phyloP scores from a whole-genome alignment of 257 asterid species.

The Lantana camara region DNA sequence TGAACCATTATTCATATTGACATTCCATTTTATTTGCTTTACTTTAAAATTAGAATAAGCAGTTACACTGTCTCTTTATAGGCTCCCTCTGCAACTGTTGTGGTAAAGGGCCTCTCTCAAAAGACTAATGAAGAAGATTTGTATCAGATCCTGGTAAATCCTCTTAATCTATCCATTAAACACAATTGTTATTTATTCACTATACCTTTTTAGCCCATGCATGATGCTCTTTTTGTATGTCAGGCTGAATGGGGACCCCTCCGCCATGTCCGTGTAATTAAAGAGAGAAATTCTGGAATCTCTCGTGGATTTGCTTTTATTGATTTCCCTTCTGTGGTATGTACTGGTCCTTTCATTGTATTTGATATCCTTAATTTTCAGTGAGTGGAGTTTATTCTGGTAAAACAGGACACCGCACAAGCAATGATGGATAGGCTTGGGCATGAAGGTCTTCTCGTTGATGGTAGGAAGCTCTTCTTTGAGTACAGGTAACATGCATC shows the following conservation, averaged over 20 bases:
- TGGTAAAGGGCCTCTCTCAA: conserved; percentile 95
- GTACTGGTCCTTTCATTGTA: conserved; percentile 26
- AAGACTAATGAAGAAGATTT: conserved; percentile 97
- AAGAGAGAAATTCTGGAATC: conserved; percentile 86
- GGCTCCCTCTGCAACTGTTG: conserved; percentile 97
- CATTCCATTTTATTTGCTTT: conserved; percentile 24
- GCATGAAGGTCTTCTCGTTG: conserved; percentile 87
- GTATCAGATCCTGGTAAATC: conserved; percentile 82
- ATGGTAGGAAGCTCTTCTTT: conserved; percentile 87
- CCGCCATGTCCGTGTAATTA: conserved; percentile 95
- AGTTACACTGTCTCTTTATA: conserved; percentile 34
- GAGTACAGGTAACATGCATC: conserved; percentile 73
- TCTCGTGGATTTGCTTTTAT: conserved; percentile 99
- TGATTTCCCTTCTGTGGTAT: conserved; percentile 95
- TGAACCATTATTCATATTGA: conserved; percentile 19
- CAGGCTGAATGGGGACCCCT: conserved; percentile 99
- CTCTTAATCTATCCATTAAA: conserved; percentile 1
- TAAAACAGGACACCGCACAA: conserved; percentile 80
- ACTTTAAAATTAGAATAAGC: conserved; percentile 26
- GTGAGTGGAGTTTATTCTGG: conserved; percentile 19
- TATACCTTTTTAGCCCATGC: background rate
- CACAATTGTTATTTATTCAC: too few relatives aligned
- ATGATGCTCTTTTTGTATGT: conserved; percentile 18
- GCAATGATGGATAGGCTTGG: conserved; percentile 93
- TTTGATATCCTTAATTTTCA: conserved; percentile 17